Evolutionary conservation across 768 basidiomycete species (phyloP).

Genomic region (Trametopsis cervina): DNA sequence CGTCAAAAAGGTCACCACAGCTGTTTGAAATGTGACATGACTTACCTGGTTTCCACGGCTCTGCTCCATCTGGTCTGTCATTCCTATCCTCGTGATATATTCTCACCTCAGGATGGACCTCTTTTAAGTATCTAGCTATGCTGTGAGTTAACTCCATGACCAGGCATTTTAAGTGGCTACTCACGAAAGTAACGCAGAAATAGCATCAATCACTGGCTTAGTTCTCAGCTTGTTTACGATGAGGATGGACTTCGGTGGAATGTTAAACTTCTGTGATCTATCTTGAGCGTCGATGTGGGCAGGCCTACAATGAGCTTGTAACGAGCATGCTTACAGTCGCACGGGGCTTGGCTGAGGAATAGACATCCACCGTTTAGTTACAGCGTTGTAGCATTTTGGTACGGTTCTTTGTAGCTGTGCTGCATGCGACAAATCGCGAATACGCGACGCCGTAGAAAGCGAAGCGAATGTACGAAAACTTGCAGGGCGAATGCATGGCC

Average conservation of each 20-base stretch:
- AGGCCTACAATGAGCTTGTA: no score
- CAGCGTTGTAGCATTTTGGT: background rate
- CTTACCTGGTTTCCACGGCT: conserved; percentile 55
- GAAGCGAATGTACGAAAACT: no score
- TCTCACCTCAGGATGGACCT: conserved; percentile 24
- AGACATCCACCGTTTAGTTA: background rate
- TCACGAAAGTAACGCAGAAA: conserved; percentile 66
- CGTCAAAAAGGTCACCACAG: background rate
- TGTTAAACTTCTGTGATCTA: conserved; percentile 11
- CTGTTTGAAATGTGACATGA: background rate
- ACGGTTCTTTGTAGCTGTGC: no score
- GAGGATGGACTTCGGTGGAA: conserved; percentile 55
- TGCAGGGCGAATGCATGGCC: no score
- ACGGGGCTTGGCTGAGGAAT: background rate
- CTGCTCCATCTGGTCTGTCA: conserved; percentile 43
- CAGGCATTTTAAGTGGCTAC: conserved; percentile 17
- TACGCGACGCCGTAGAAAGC: no score
- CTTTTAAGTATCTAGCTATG: conserved; percentile 21
- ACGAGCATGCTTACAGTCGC: background rate
- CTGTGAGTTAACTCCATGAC: background rate
- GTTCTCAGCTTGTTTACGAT: conserved; percentile 80
- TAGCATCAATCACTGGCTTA: conserved; percentile 68
- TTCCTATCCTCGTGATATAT: conserved; percentile 32
- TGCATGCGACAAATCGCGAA: no score
- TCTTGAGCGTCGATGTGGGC: conserved; percentile 8